phyloP scores from a whole-genome alignment of 495 filamentous ascomycete genomes.

The Endocarpon pusillum region DNA sequence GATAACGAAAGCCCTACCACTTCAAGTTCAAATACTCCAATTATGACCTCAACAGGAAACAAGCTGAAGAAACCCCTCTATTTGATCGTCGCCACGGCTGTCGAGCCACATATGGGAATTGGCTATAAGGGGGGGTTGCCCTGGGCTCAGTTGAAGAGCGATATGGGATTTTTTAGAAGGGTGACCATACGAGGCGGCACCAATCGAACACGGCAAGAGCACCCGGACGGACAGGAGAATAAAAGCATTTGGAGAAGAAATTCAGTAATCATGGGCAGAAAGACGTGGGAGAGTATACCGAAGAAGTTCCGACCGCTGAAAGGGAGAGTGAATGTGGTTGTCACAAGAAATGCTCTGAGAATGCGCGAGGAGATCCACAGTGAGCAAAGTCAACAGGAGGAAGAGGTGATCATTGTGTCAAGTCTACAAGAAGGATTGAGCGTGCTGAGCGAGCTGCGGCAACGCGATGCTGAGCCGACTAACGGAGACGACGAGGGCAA shows the following conservation, averaged over 20 bases:
- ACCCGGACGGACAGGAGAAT: constrained; percentile 6
- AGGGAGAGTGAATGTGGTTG: constrained; percentile 59
- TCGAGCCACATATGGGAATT: constrained; percentile 56
- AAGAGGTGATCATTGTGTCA: constrained; percentile 20
- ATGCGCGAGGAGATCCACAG: constrained; percentile 4
- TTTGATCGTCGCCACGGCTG: constrained; percentile 52
- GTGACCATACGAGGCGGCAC: constrained; percentile 50
- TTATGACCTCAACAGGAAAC: background rate
- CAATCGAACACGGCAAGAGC: constrained; percentile 10
- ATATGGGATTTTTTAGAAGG: constrained; percentile 89
- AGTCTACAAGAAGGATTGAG: constrained; percentile 42
- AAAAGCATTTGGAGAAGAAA: constrained; percentile 27
- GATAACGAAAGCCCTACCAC: background rate
- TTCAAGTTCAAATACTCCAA: background rate
- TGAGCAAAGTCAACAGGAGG: constrained; percentile 10
- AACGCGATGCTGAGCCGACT: constrained; percentile 13
- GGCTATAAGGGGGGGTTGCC: constrained; percentile 64
- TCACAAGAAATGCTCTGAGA: constrained; percentile 37
- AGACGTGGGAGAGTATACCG: constrained; percentile 85
- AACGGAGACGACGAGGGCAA: constrained; percentile 26
- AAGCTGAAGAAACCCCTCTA: constrained; percentile 33
- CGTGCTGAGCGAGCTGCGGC: constrained; percentile 13
- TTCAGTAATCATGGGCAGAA: constrained; percentile 90
- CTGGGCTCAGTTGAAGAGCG: constrained; percentile 71
- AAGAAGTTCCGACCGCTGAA: constrained; percentile 57